Evolutionary conservation across 2,329 filamentous ascomycete genomes (phyloP), one percentile per base, ranked within the genome.

Genomic region (Sphaerulina populicola): DNA sequence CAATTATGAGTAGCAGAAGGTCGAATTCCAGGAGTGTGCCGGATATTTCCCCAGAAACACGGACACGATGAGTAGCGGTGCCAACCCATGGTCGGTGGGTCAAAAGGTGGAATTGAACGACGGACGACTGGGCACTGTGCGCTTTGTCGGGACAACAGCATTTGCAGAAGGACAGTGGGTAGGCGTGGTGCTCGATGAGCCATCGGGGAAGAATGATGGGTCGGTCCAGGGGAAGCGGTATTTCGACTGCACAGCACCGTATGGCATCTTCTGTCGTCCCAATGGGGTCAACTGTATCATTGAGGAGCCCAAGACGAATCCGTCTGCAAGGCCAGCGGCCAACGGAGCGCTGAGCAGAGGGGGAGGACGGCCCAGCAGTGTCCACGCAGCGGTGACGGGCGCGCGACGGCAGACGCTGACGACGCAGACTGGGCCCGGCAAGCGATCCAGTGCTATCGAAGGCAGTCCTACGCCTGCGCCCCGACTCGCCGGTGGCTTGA

Each of bases 191-290:
- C 79, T 97, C 51, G 82, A 88, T 47, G 85, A 88, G 42, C 75
- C 83, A 47, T 80, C 78, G 15, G 91, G 93, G 30, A 97, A 97
- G 74, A 97, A 97, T 63, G 88, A 97, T 76, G 91, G 91, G 58
- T 85, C 86, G 49, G 88, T 97, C 42, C 81, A 91, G 68, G 90
- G 88, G 55, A 80, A 88, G 65, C 77, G 88, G 15, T 97, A 97
- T 67, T 97, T 95, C 62, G 81, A 90, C 44, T 97, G 91, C 60
- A 68, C 75, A 44, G 71, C 74, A 40, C 71, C 77, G 66, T 69
- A 83, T 78, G 80, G 88, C 75, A 93, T 98, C 81, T 97, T 98
- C 64, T 79, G 96, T 49, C 80, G 87, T 56, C 83, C 88, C 29
- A 72, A 78, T 48, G 83, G 83, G 52, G 75, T 93, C 44, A 77